A percentile compares a stretch with the other conserved stretches of the same genome.
These are phyloP conservation scores for Eustoma russellianum DNA, from an alignment of 257 asterid genomes.

Conservation along the genomic window DNA sequence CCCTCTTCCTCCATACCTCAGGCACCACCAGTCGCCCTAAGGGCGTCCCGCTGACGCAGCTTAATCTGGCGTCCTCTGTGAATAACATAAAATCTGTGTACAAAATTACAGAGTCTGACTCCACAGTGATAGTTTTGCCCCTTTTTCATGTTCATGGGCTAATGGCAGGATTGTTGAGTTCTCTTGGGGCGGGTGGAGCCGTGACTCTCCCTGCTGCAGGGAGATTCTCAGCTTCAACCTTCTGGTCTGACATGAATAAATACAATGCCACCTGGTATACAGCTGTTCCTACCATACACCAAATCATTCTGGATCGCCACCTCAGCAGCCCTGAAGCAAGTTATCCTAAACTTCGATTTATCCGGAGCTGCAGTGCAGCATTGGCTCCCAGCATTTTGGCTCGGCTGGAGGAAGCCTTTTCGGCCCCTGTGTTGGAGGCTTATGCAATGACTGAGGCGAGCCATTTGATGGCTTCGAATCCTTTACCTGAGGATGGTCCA, in stretches of 20 bases:
- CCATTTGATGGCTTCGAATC: conserved; percentile 85
- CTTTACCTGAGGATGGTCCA: conserved; percentile 70
- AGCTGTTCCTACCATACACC: conserved; percentile 96
- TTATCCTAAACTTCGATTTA: conserved; percentile 84
- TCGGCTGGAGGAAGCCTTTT: conserved; percentile 79
- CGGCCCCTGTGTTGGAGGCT: conserved; percentile 81
- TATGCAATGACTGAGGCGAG: conserved; percentile 96
- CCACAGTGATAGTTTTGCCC: conserved; percentile 84
- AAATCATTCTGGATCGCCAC: conserved; percentile 81
- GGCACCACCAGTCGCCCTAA: conserved; percentile 99
- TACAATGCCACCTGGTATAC: conserved; percentile 92
- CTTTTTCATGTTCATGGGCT: conserved; percentile 95
- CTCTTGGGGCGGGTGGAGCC: conserved; percentile 79
- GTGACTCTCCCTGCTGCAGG: conserved; percentile 88
- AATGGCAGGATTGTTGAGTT: conserved; percentile 72
- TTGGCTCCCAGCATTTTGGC: conserved; percentile 76
- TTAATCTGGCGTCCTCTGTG: conserved; percentile 64
- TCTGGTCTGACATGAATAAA: conserved; percentile 80
- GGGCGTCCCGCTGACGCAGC: conserved; percentile 89
- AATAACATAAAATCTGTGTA: conserved; percentile 66
- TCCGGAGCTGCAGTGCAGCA: conserved; percentile 96
- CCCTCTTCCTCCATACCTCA: conserved; percentile 98
- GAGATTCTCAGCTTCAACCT: conserved; percentile 88
- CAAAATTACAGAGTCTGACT: conserved; percentile 59
- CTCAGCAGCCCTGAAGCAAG: conserved; percentile 45